Percentiles rank a stretch among this genome's conserved stretches.
phyloP scores from a whole-genome alignment of 78 protist species.

The Pigoraptor vietnamica region DNA sequence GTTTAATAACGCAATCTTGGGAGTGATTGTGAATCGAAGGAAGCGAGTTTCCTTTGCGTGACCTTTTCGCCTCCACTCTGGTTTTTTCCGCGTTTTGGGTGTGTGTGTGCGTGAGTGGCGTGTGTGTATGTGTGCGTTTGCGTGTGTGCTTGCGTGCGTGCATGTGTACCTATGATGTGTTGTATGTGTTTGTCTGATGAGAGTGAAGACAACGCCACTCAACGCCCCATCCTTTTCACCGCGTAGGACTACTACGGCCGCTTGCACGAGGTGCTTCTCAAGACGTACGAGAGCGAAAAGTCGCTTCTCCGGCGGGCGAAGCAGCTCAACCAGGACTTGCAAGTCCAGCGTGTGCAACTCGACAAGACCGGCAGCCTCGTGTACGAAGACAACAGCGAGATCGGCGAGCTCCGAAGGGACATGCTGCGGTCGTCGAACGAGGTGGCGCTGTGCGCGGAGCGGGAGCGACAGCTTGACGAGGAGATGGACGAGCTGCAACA shows the following conservation, averaged over 20 bases:
- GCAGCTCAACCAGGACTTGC: not conserved
- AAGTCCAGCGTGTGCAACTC: not conserved
- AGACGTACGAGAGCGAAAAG: not conserved
- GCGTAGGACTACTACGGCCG: not conserved
- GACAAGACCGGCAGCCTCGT: not conserved
- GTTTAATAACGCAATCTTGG: too few relatives aligned
- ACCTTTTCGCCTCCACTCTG: too few relatives aligned
- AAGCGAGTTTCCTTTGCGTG: too few relatives aligned
- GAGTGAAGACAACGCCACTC: too few relatives aligned
- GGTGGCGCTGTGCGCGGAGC: not conserved
- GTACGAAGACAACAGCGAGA: not conserved
- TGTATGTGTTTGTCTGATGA: not conserved
- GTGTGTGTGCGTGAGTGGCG: too few relatives aligned
- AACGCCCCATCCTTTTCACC: too few relatives aligned
- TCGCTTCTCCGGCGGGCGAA: not conserved
- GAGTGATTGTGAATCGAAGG: too few relatives aligned
- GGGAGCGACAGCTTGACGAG: not conserved
- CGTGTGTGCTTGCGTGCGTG: too few relatives aligned
- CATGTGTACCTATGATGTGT: too few relatives aligned
- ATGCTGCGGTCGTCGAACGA: not conserved
- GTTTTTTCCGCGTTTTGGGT: too few relatives aligned
- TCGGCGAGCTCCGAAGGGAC: not conserved
- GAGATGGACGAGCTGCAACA: not conserved
- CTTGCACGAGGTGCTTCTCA: not conserved
- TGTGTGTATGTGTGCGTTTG: too few relatives aligned